These are phyloP conservation scores for Medicago lupulina DNA, from an alignment of 306 rosid species.

Conservation along the genomic window DNA sequence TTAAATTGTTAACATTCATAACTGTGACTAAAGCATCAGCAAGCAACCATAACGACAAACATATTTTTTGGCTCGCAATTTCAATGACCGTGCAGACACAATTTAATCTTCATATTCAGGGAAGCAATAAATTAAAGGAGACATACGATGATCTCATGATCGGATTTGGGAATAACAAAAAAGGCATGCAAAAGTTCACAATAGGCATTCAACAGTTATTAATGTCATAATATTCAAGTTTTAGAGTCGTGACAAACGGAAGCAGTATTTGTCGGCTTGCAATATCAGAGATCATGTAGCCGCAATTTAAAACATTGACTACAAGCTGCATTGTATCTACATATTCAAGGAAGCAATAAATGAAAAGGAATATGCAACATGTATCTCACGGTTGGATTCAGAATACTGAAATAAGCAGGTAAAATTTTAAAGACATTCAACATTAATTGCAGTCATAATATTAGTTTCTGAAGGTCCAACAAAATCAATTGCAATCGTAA, in stretches of 20 bases:
- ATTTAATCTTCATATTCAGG: background rate
- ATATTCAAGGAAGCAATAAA: background rate
- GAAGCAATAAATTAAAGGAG: background rate
- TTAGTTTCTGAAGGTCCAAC: background rate
- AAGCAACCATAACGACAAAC: background rate
- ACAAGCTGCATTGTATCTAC: background rate
- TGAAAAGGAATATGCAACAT: background rate
- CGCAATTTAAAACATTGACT: background rate
- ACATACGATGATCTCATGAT: constrained; percentile 14
- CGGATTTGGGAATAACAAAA: background rate
- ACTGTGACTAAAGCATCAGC: constrained; percentile 17
- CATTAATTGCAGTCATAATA: background rate
- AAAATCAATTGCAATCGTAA: background rate
- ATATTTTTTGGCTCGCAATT: background rate
- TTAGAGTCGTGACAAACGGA: no score
- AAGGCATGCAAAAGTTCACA: background rate
- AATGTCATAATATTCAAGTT: no score
- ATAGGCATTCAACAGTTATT: no score
- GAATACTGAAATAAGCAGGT: background rate
- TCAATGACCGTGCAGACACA: background rate
- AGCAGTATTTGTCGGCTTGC: no score
- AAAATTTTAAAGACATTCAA: background rate
- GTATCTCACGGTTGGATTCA: constrained; percentile 10
- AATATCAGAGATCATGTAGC: background rate
- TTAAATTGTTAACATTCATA: constrained; percentile 33